Evolutionary conservation across 495 filamentous ascomycete species (phyloP), one percentile per base, ranked within the genome.

Genomic region (Penicillium parvum): DNA sequence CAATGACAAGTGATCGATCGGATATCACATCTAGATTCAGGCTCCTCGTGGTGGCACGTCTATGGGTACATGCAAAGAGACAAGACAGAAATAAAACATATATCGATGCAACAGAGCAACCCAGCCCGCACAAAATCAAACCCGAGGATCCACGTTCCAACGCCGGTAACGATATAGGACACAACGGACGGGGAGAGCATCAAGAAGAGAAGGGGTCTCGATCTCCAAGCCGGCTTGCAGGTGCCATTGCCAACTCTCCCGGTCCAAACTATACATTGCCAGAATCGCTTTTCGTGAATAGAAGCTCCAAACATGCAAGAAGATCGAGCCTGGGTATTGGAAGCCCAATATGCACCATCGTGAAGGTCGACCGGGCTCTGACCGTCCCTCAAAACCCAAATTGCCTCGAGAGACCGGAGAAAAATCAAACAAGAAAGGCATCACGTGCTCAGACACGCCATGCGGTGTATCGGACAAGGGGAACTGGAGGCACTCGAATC

Each of bases 21-120:
- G 42, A 49, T 30, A 57, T 57, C 55, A 57, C 50, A 53, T 57
- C 55, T 56, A 55, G 28, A 50, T 56, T 57, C n/a, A n/a, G n/a
- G n/a, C n/a, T n/a, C 45, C 52, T 49, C 43, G 38, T 46, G 43
- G 43, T 26, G 25, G 37, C 43, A 50, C 49, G 45, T 65, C 58
- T 60, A 64, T 59, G 33, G 49, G 53, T 59, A 63, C 61, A 63
- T 62, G 52, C 56, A 56, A 40, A 46, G 47, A 51, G 50, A 47
- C 37, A 57, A 47, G 50, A 45, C 35, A 44, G 27, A 56, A 50
- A 37, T 34, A 42, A 49, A 49, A 42, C 47, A 53, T 45, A 42
- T 43, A 43, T 49, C 45, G 36, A 61, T 50, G 52, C 52, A 52
- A 51, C 40, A 44, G 35, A 17, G 39, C 21, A 54, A 45, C 45